phyloP scores from a whole-genome alignment of 2,329 filamentous ascomycete genomes.

The Botrytis aclada region DNA sequence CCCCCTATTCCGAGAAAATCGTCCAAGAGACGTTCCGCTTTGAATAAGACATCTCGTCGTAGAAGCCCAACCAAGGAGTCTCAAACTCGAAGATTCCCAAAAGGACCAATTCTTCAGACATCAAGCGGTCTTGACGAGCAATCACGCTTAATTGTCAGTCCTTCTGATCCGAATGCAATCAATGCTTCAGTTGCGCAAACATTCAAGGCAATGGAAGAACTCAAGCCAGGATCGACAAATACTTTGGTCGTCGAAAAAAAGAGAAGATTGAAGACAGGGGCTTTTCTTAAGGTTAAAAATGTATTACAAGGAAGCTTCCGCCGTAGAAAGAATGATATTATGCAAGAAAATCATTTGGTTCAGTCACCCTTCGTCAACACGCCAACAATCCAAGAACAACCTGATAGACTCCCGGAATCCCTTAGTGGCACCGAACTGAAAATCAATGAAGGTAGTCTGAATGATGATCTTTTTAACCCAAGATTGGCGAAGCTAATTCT shows the following conservation, averaged over 20 bases:
- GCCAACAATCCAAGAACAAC: conserved; percentile 19
- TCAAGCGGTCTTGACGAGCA: not conserved
- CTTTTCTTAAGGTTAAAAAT: conserved; percentile 27
- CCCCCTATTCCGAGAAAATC: conserved; percentile 30
- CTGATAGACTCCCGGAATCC: conserved; percentile 2
- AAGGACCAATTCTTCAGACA: not conserved
- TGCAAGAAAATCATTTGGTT: conserved; percentile 23
- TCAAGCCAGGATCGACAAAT: conserved; percentile 12
- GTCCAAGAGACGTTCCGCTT: conserved; percentile 26
- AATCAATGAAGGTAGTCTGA: conserved; percentile 28
- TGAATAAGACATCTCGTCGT: conserved; percentile 16
- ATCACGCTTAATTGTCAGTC: not conserved
- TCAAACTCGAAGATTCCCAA: not conserved
- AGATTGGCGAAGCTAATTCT: not conserved
- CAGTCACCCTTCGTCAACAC: conserved; percentile 18
- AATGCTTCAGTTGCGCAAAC: conserved; percentile 11
- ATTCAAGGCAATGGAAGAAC: not conserved
- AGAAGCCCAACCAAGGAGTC: not conserved
- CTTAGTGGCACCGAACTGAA: conserved; percentile 24
- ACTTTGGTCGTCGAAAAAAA: conserved; percentile 25
- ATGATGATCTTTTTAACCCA: not conserved
- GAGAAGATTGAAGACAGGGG: conserved; percentile 26
- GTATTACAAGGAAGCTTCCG: conserved; percentile 25
- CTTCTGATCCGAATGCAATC: conserved; percentile 11
- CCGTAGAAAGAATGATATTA: conserved; percentile 20